Percentiles rank a stretch among this genome's conserved stretches.
These are phyloP conservation scores for Colletotrichum sp. DNA, from an alignment of 2,329 filamentous ascomycete species.

Conservation along the genomic window DNA sequence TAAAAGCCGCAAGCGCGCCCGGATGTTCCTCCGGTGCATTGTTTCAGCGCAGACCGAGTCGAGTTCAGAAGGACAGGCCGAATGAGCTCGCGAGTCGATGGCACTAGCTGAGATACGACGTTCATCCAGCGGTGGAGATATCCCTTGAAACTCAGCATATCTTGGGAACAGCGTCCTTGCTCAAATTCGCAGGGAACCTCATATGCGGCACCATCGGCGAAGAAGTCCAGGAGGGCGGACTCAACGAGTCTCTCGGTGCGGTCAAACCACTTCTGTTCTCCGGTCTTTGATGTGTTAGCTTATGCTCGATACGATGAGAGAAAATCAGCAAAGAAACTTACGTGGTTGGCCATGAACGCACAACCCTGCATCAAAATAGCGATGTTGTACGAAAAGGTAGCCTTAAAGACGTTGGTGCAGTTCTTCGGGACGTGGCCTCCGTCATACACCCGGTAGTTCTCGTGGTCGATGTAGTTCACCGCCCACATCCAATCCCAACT, in stretches of 20 bases:
- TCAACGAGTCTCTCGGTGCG: slow-evolving; percentile 58
- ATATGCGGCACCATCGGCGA: slow-evolving; percentile 60
- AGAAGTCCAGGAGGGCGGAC: slow-evolving; percentile 51
- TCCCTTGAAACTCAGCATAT: slow-evolving; percentile 77
- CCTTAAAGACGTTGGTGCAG: slow-evolving; percentile 57
- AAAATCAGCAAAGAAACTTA: slow-evolving; percentile 21
- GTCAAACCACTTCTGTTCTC: slow-evolving; percentile 52
- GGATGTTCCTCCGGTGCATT: slow-evolving; percentile 65
- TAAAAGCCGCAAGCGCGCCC: slow-evolving; percentile 67
- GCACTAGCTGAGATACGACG: slow-evolving; percentile 64
- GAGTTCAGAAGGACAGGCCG: slow-evolving; percentile 63
- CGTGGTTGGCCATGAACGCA: slow-evolving; percentile 63
- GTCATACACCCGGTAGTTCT: slow-evolving; percentile 64
- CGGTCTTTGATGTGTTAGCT: slow-evolving; percentile 25
- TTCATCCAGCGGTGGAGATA: slow-evolving; percentile 71
- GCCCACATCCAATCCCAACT: slow-evolving; percentile 65
- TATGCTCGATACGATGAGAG: background rate
- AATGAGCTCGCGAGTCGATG: slow-evolving; percentile 60
- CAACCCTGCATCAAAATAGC: slow-evolving; percentile 59
- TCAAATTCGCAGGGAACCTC: slow-evolving; percentile 69
- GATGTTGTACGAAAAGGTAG: slow-evolving; percentile 62
- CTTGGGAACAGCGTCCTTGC: slow-evolving; percentile 65
- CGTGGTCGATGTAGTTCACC: slow-evolving; percentile 55
- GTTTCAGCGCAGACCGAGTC: slow-evolving; percentile 61
- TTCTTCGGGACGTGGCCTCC: slow-evolving; percentile 55